phyloP scores from a whole-genome alignment of 2,329 filamentous ascomycete species.

The Anthostomella pinea region DNA sequence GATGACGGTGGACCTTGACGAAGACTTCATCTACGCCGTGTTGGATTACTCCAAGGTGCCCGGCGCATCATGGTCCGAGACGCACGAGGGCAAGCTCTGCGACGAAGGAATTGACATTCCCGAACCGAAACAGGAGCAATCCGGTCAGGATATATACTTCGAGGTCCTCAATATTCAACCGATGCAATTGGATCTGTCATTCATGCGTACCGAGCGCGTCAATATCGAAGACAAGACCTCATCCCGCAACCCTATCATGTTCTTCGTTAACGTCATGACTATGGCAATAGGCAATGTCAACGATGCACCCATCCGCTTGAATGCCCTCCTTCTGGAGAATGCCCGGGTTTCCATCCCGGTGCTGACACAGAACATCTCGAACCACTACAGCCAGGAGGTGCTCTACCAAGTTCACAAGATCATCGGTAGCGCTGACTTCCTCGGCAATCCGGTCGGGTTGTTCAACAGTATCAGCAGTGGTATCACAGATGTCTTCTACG shows the following conservation, averaged over 20 bases:
- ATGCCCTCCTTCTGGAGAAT: constrained; percentile 92
- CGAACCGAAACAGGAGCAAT: constrained; percentile 79
- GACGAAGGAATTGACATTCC: constrained; percentile 90
- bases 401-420: constrained; percentile 97
- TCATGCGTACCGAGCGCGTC: constrained; percentile 93
- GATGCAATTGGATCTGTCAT: constrained; percentile 96
- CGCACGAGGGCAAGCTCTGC: constrained; percentile 77
- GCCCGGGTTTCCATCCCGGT: constrained; percentile 85
- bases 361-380: constrained; percentile 80
- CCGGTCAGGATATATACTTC: constrained; percentile 95
- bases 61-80: constrained; percentile 80
- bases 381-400: constrained; percentile 95
- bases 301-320: constrained; percentile 90
- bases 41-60: constrained; percentile 93
- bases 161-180: constrained; percentile 95
- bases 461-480: constrained; percentile 99
- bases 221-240: constrained; percentile 94
- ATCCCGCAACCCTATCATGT: constrained; percentile 93
- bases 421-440: constrained; percentile 92
- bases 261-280: constrained; percentile 96
- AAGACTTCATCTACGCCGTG: constrained; percentile 96
- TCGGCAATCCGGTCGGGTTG: constrained; percentile 93
- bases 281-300: constrained; percentile 99
- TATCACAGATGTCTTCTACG: constrained; percentile 97
- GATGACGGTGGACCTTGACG: constrained; percentile 96